phyloP scores from a whole-genome alignment of 805 yeast genomes.

The Yarrowia sp. region DNA sequence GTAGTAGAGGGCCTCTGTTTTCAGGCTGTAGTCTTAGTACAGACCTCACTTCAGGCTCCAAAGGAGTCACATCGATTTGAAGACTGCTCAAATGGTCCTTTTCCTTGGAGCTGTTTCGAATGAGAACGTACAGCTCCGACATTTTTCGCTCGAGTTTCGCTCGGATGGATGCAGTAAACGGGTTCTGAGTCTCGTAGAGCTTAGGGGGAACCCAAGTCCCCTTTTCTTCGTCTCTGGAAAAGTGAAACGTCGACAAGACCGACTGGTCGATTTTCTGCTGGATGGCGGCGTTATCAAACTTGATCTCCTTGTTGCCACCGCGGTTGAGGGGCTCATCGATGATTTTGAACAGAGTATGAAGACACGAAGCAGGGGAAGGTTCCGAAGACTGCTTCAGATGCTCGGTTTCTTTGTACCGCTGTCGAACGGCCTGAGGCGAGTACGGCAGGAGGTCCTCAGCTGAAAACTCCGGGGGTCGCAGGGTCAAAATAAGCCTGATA shows the following conservation, averaged over 20 bases:
- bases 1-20: background rate
- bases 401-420: slow-evolving; percentile 46
- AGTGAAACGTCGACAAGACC: slow-evolving; percentile 43
- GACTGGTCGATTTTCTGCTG: slow-evolving; percentile 57
- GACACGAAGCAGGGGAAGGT: slow-evolving; percentile 60
- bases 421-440: slow-evolving; percentile 50
- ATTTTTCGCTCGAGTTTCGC: slow-evolving; percentile 28
- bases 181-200: slow-evolving; percentile 30
- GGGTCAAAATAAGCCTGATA: slow-evolving; percentile 30
- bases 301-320: slow-evolving; percentile 55
- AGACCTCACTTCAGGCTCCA: background rate
- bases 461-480: slow-evolving; percentile 42
- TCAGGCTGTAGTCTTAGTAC: background rate
- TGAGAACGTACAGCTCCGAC: slow-evolving; percentile 27
- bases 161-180: slow-evolving; percentile 29
- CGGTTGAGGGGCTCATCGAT: slow-evolving; percentile 62
- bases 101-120: background rate
- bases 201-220: slow-evolving; percentile 32
- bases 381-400: slow-evolving; percentile 36
- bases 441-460: slow-evolving; percentile 49
- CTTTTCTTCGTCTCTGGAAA: slow-evolving; percentile 29
- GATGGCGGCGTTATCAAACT: slow-evolving; percentile 49
- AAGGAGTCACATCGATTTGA: slow-evolving; percentile 9
- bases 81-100: slow-evolving; percentile 1
- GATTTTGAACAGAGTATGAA: slow-evolving; percentile 59